A percentile compares a stretch with the other conserved stretches of the same genome.
phyloP scores from a whole-genome alignment of 2,329 filamentous ascomycete species.

The Botrytis byssoidea region DNA sequence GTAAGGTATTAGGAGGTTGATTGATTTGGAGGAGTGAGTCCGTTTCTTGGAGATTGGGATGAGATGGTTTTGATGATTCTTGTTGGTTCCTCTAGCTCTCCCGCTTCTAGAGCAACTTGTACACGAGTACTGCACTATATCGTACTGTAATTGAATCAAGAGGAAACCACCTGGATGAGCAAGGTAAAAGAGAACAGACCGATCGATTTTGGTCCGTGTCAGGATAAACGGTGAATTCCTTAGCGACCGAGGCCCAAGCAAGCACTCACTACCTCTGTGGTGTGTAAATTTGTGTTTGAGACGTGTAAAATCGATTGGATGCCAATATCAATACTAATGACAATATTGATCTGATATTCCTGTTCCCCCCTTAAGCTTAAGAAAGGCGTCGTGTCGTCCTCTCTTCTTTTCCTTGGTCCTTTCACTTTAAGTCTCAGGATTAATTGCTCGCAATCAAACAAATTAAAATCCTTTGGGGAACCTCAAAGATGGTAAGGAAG shows the following conservation, averaged over 20 bases:
- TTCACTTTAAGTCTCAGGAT: not conserved
- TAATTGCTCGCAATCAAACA: slow-evolving; percentile 11
- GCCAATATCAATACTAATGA: not conserved
- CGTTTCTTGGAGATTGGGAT: not conserved
- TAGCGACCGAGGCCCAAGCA: slow-evolving; percentile 26
- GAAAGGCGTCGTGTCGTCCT: not conserved
- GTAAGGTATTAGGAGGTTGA: not conserved
- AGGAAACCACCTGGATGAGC: not conserved
- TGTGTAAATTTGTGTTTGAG: slow-evolving; percentile 10
- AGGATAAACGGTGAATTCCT: slow-evolving; percentile 23
- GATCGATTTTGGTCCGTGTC: not conserved
- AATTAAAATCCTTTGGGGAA: not conserved
- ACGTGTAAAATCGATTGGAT: slow-evolving; percentile 1
- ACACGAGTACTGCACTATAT: not conserved
- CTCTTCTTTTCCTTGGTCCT: not conserved
- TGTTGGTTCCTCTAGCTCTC: not conserved
- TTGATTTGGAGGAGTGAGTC: not conserved
- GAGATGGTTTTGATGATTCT: not conserved
- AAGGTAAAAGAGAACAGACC: slow-evolving; percentile 4
- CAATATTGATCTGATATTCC: not conserved
- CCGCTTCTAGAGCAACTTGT: not conserved
- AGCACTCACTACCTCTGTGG: not conserved
- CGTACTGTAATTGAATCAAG: not conserved
- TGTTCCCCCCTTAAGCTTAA: not conserved
- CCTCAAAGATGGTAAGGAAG: not conserved